phyloP scores from a whole-genome alignment of 164 flowering plant species.

The Sedum album region DNA sequence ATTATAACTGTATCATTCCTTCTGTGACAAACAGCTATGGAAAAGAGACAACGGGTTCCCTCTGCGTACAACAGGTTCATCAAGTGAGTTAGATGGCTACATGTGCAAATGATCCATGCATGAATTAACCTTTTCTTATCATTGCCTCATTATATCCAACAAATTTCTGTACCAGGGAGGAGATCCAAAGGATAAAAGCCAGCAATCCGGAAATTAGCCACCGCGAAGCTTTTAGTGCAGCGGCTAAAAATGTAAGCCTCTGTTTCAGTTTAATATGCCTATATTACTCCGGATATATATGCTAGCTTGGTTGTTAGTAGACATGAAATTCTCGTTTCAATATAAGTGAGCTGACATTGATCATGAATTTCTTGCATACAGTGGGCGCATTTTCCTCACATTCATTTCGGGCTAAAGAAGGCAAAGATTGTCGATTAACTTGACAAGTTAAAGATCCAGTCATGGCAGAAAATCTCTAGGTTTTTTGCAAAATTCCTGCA shows the following conservation, averaged over 20 bases:
- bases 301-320: too few species aligned
- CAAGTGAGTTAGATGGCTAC: constrained; percentile 38
- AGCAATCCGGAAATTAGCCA: constrained; percentile 58
- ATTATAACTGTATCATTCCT: too few species aligned
- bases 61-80: constrained; percentile 82
- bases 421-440: background rate
- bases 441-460: background rate
- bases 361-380: constrained; percentile 8
- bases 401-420: constrained; percentile 44
- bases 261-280: background rate
- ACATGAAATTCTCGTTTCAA: too few species aligned
- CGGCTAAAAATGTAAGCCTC: constrained; percentile 53
- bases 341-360: background rate
- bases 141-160: background rate
- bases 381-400: constrained; percentile 72
- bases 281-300: background rate
- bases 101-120: background rate
- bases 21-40: constrained; percentile 39
- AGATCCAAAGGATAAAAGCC: constrained; percentile 61
- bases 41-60: constrained; percentile 76
- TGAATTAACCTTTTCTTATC: background rate
- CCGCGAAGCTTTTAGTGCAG: constrained; percentile 61
- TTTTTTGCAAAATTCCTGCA: background rate
- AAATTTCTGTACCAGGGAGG: constrained; percentile 30
- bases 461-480: background rate